phyloP scores from a whole-genome alignment of 1,284 basidiomycete genomes.

The Ceratobasidium sp. region DNA sequence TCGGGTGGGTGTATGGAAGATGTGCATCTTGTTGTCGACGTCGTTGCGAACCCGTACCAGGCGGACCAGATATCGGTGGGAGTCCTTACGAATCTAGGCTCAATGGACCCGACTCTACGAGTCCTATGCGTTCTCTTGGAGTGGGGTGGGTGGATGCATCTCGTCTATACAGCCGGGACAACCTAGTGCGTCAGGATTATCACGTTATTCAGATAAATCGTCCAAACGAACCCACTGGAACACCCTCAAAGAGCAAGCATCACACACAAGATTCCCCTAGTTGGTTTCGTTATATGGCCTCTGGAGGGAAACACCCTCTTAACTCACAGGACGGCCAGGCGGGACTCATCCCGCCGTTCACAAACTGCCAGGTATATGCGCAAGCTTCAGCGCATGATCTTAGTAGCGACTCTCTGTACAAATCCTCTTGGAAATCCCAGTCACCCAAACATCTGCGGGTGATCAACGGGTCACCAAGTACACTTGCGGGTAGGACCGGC shows the following conservation, averaged over 20 bases:
- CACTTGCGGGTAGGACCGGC: neutral
- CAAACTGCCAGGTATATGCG: neutral
- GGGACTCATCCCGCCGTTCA: neutral
- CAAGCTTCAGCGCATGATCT: too few species aligned
- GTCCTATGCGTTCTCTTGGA: neutral
- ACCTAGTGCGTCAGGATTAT: neutral
- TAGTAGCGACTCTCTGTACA: neutral
- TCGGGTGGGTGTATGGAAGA: constrained; percentile 25
- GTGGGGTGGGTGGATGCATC: constrained; percentile 28
- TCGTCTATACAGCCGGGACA: neutral
- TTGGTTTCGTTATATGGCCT: constrained; percentile 18
- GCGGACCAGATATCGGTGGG: constrained; percentile 6
- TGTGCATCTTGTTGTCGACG: neutral
- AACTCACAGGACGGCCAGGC: constrained; percentile 4
- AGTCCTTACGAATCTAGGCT: constrained; percentile 13
- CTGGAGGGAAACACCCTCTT: neutral
- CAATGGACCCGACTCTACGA: neutral
- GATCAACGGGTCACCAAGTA: constrained; percentile 6
- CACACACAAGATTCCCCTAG: neutral
- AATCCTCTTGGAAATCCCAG: neutral
- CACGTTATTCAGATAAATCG: neutral
- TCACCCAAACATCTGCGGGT: constrained; percentile 13
- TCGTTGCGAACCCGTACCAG: neutral
- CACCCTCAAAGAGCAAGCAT: constrained; percentile 8
- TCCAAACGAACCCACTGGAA: neutral